Evolutionary conservation across 176 grass and related monocot genomes (phyloP).

Genomic region (Poa pratensis): DNA sequence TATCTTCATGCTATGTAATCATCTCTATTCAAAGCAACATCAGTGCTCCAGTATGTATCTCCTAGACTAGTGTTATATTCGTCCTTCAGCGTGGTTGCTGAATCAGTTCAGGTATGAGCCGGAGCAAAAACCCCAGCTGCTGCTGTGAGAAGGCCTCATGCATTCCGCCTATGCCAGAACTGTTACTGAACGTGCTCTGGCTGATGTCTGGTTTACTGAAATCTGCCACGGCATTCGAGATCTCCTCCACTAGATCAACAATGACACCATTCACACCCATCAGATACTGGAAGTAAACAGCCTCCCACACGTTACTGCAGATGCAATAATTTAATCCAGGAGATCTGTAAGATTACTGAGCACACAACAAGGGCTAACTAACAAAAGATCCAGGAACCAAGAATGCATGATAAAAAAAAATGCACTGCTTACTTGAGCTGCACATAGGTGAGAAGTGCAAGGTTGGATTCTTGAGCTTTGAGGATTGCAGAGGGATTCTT

Average conservation of each 20-base stretch:
- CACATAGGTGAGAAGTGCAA: slow-evolving; percentile 78
- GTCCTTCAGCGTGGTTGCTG: slow-evolving; percentile 43
- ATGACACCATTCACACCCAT: slow-evolving; percentile 75
- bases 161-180: neutral
- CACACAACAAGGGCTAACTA: neutral
- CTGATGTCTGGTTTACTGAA: slow-evolving; percentile 27
- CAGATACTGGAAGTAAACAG: slow-evolving; percentile 66
- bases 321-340: neutral
- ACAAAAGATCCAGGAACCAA: neutral
- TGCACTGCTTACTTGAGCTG: slow-evolving; percentile 79
- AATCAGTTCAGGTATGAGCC: slow-evolving; percentile 62
- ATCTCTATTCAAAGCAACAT: slow-evolving; percentile 6
- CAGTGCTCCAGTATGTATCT: slow-evolving; percentile 21
- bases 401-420: neutral
- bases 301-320: slow-evolving; percentile 65
- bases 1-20: neutral
- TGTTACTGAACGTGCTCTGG: neutral
- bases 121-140: slow-evolving; percentile 69
- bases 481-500: slow-evolving; percentile 64
- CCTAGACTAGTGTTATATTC: slow-evolving; percentile 21
- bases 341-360: slow-evolving; percentile 31
- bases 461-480: slow-evolving; percentile 78
- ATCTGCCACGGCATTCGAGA: slow-evolving; percentile 49
- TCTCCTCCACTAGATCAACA: slow-evolving; percentile 68
- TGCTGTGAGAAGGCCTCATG: slow-evolving; percentile 50